phyloP scores from a whole-genome alignment of 441 rosid species.

The Bruguiera hainesii region DNA sequence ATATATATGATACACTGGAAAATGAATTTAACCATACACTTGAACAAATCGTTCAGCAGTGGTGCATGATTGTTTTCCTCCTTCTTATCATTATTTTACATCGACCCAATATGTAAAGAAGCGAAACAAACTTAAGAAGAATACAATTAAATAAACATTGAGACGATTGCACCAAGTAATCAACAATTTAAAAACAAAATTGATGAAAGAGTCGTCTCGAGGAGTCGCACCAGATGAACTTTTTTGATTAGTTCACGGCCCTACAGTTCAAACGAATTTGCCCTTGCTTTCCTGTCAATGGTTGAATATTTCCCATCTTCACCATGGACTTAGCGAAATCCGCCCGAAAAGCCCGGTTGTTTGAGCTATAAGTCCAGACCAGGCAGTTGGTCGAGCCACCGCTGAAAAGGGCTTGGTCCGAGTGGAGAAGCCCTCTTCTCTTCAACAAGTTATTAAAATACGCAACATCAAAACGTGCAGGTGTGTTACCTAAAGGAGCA shows the following conservation, averaged over 20 bases:
- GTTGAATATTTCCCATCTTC: conserved; percentile 54
- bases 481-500: conserved; percentile 32
- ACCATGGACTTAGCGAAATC: conserved; percentile 41
- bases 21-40: too few relatives aligned
- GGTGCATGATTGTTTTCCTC: too few relatives aligned
- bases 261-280: conserved; percentile 44
- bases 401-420: conserved; percentile 42
- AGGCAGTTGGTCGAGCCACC: conserved; percentile 34
- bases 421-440: conserved; percentile 35
- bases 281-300: conserved; percentile 36
- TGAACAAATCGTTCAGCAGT: too few relatives aligned
- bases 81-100: too few relatives aligned
- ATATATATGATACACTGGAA: not conserved
- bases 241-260: conserved; percentile 20
- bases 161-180: too few relatives aligned
- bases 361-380: conserved; percentile 29
- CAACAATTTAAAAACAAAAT: too few relatives aligned
- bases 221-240: not conserved
- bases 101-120: too few relatives aligned
- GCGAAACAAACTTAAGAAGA: too few relatives aligned
- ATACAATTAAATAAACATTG: too few relatives aligned
- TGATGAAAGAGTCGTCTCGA: too few relatives aligned
- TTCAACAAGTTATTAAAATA: conserved; percentile 31
- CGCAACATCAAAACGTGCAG: conserved; percentile 27
- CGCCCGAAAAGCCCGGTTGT: conserved; percentile 21